Conservation (phyloP, 164 flowering plant genomes). For the Dillenia suffruticosa region DNA sequence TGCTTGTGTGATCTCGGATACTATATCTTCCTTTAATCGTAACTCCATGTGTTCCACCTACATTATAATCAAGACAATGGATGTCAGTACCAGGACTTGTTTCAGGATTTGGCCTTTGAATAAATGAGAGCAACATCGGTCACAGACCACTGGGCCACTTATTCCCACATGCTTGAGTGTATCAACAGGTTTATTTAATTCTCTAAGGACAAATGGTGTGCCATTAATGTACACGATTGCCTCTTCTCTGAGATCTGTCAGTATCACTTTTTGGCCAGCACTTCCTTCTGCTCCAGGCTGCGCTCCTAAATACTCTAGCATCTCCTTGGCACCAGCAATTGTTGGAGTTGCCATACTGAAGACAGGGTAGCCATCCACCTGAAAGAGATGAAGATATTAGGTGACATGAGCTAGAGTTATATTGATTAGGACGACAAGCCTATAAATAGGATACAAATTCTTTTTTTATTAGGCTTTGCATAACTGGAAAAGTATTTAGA, state of each 20-base stretch:
- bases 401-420: too few relatives aligned
- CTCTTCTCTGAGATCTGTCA: constrained; percentile 92
- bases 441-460: too few relatives aligned
- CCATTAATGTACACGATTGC: constrained; percentile 92
- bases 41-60: constrained; percentile 97
- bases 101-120: not conserved
- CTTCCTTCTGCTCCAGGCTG: constrained; percentile 34
- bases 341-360: constrained; percentile 98
- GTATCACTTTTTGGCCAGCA: constrained; percentile 43
- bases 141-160: constrained; percentile 78
- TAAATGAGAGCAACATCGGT: constrained; percentile 4
- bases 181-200: constrained; percentile 86
- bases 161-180: constrained; percentile 95
- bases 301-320: constrained; percentile 68
- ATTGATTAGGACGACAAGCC: too few relatives aligned
- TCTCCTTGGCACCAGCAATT: constrained; percentile 81
- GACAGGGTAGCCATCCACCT: constrained; percentile 89
- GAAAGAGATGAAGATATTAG: constrained; percentile 8
- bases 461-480: too few relatives aligned
- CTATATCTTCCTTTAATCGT: constrained; percentile 86
- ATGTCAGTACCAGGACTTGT: constrained; percentile 3
- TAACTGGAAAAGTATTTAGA: too few relatives aligned
- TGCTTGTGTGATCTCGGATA: constrained; percentile 62
- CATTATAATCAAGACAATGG: constrained; percentile 8
- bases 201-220: constrained; percentile 91